Evolutionary conservation across 192 early-diverging fungal genomes (phyloP), one percentile per base, ranked within the genome.

Genomic region (Coemansia sp.): DNA sequence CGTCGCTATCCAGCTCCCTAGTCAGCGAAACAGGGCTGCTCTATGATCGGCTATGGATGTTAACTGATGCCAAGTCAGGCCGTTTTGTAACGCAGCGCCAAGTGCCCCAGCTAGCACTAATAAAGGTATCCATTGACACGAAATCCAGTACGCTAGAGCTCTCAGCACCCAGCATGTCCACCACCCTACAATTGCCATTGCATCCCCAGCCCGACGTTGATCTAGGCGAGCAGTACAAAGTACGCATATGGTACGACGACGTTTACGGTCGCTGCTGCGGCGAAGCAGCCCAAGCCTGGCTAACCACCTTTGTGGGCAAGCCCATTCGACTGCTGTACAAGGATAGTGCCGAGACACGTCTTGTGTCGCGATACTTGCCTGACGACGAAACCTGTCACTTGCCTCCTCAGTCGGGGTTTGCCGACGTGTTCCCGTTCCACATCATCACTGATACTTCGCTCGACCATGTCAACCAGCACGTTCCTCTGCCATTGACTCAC

Each of bases 401-500:
- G 54, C 69, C 64, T 1, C 77, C 74, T 24, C 81, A 95, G 86
- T 89, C 92, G 7, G 92, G 88, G 7, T 93, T 94, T 76, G 87
- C 94, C 10, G 94, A 95, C 67, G 89, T 85, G 33, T 93, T 76
- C 70, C 94, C 94, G 6, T 86, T 95, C 73, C 85, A 94, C 46
- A 64, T 92, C 57, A 68, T 88, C 44, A 85, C 86, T 5, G 65
- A 86, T 33, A 76, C 82, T 36, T 92, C 91, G 11, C 65, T 94
- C 24, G 34, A 44, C 11, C 88, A 92, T 51, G 77, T 94, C 57
- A 91, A 94, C 80, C 55, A 51, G n/a, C 77, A 80, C 3, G 71
- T 93, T 59, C 74, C 81, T 9, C 70, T 70, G 5, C 79, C 85
- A 20, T 63, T 93, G 40, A 67, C 71, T 6, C 71, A 78, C 7